Evolutionary conservation across 2,329 filamentous ascomycete species (phyloP).

Genomic region (Diaporthe eres): DNA sequence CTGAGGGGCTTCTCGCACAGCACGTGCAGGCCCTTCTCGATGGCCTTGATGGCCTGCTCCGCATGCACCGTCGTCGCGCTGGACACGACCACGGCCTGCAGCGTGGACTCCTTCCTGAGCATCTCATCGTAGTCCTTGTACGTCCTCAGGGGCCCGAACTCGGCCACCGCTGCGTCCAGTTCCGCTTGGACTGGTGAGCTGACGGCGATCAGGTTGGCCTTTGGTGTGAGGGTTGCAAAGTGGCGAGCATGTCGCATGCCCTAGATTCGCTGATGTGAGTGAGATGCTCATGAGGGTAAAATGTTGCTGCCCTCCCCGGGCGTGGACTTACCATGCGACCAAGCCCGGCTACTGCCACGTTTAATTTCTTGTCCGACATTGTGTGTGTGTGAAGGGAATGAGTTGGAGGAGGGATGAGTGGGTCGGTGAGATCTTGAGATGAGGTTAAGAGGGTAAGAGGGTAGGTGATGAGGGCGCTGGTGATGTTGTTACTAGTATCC

Average conservation of each 20-base stretch:
- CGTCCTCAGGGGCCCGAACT: constrained; percentile 59
- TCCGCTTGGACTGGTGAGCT: constrained; percentile 32
- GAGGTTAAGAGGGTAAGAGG: background rate
- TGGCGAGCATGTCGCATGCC: constrained; percentile 66
- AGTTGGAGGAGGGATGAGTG: background rate
- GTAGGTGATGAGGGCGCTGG: background rate
- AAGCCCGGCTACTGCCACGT: constrained; percentile 63
- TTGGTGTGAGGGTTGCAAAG: constrained; percentile 47
- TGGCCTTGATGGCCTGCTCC: constrained; percentile 69
- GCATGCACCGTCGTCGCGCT: constrained; percentile 68
- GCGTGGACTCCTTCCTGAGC: constrained; percentile 53
- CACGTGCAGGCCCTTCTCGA: constrained; percentile 67
- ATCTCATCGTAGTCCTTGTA: constrained; percentile 63
- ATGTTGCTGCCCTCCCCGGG: background rate
- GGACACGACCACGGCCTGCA: constrained; percentile 59
- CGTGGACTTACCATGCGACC: constrained; percentile 57
- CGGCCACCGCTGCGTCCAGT: constrained; percentile 59
- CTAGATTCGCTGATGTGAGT: constrained; percentile 40
- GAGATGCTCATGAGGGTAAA: background rate
- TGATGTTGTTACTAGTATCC: background rate
- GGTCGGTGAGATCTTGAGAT: background rate
- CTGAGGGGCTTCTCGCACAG: constrained; percentile 73
- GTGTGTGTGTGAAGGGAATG: background rate
- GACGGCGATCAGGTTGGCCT: constrained; percentile 15
- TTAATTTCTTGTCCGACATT: constrained; percentile 46